Conservation (phyloP, 495 filamentous ascomycete species). For the Chaetomidium leptoderma region DNA sequence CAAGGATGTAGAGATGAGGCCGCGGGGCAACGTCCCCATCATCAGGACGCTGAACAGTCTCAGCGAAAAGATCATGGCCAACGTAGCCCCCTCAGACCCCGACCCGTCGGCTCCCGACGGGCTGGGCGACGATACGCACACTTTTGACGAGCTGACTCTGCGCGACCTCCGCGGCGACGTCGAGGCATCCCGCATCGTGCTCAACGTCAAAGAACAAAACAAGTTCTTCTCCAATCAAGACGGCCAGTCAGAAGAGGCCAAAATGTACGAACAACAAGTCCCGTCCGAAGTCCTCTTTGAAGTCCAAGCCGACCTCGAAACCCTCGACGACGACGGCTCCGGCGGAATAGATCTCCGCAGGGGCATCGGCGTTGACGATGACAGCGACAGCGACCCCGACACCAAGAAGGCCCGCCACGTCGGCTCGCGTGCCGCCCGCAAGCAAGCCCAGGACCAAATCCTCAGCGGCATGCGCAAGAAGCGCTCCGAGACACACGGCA, state of each 20-base stretch:
- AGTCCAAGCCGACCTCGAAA: conserved; percentile 59
- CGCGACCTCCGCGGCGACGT: conserved; percentile 75
- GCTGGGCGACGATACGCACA: conserved; percentile 61
- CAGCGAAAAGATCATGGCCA: conserved; percentile 85
- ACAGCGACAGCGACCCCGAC: conserved; percentile 63
- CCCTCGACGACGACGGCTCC: conserved; percentile 42
- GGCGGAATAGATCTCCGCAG: conserved; percentile 54
- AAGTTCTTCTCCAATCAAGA: conserved; percentile 68
- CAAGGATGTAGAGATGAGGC: conserved; percentile 83
- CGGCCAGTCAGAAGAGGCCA: conserved; percentile 50
- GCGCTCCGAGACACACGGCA: conserved; percentile 50
- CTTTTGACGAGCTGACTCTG: conserved; percentile 69
- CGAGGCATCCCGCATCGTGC: conserved; percentile 66
- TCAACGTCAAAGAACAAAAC: conserved; percentile 83
- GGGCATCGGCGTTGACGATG: conserved; percentile 58
- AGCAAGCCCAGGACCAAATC: conserved; percentile 54
- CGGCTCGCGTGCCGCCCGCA: conserved; percentile 54
- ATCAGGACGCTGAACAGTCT: conserved; percentile 80
- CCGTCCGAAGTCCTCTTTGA: conserved; percentile 60
- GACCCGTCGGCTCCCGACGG: conserved; percentile 43
- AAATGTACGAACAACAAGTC: conserved; percentile 58
- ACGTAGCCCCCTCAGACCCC: conserved; percentile 71
- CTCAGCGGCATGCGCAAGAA: conserved; percentile 48
- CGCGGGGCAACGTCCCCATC: conserved; percentile 54
- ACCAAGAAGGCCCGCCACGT: conserved; percentile 45